These are phyloP conservation scores for Penicillium goetzii DNA, from an alignment of 495 filamentous ascomycete genomes.

Conservation along the genomic window DNA sequence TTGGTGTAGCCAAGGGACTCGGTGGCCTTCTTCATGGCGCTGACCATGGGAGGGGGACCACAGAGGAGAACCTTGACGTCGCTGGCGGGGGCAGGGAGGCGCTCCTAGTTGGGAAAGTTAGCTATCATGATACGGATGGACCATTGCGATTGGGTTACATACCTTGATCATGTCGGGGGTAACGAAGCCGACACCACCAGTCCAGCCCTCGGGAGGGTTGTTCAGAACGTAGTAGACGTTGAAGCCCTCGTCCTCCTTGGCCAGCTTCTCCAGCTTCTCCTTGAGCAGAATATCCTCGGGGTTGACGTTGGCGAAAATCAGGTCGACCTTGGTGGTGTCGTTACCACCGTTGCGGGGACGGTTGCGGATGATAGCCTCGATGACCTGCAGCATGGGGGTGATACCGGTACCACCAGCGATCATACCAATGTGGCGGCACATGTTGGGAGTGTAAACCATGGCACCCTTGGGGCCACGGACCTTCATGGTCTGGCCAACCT, in stretches of 20 bases:
- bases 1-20: conserved; percentile 88
- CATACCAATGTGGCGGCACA: conserved; percentile 95
- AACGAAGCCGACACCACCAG: conserved; percentile 88
- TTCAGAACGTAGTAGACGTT: conserved; percentile 92
- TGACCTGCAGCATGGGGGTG: conserved; percentile 96
- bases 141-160: conserved; percentile 28
- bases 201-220: conserved; percentile 90
- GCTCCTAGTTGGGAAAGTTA: conserved; percentile 55
- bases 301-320: conserved; percentile 97
- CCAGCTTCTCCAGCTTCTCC: conserved; percentile 84
- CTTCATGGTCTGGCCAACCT: conserved; percentile 84
- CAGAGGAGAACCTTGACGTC: conserved; percentile 97
- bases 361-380: conserved; percentile 85
- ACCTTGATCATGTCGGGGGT: conserved; percentile 96
- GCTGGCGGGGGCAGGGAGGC: conserved; percentile 75
- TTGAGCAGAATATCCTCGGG: conserved; percentile 88
- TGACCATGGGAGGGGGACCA: conserved; percentile 95
- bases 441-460: conserved; percentile 93
- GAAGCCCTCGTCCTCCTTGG: conserved; percentile 75
- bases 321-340: conserved; percentile 85
- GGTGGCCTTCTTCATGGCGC: conserved; percentile 94
- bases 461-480: conserved; percentile 93
- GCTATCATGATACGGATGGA: conserved; percentile 20
- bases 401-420: conserved; percentile 97
- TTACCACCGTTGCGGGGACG: conserved; percentile 66